Conservation (phyloP, 805 yeast genomes). For the Millerozyma miso region DNA sequence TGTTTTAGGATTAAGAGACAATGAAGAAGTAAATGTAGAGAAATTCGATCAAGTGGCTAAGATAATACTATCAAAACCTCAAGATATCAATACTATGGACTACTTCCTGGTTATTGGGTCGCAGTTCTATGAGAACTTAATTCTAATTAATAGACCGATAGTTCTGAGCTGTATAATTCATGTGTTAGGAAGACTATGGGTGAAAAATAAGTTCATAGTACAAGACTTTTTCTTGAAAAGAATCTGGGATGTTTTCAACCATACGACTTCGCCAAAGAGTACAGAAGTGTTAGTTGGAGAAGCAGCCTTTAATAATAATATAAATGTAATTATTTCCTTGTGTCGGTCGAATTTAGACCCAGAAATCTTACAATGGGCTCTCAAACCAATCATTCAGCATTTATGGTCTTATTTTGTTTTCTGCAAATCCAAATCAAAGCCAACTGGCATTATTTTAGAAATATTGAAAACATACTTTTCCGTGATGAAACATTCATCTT, state of each 20-base stretch:
- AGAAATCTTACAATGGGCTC: constrained; percentile 19
- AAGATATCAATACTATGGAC: constrained; percentile 34
- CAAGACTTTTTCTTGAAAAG: constrained; percentile 55
- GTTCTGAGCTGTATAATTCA: constrained; percentile 54
- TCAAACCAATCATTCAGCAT: constrained; percentile 29
- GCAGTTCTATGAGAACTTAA: constrained; percentile 60
- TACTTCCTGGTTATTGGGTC: constrained; percentile 59
- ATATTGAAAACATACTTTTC: constrained; percentile 37
- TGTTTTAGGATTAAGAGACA: constrained; percentile 70
- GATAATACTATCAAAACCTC: constrained; percentile 63
- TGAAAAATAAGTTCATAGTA: constrained; percentile 45
- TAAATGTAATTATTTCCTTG: constrained; percentile 64
- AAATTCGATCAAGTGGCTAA: constrained; percentile 65
- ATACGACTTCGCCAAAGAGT: constrained; percentile 21
- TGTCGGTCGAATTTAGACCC: constrained; percentile 36
- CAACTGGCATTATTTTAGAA: constrained; percentile 30
- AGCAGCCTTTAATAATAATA: constrained; percentile 51
- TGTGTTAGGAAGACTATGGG: constrained; percentile 49
- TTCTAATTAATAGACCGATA: constrained; percentile 57
- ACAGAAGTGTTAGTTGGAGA: constrained; percentile 34
- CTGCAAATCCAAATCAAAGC: constrained; percentile 24
- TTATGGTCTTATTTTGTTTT: constrained; percentile 46
- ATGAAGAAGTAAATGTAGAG: constrained; percentile 61
- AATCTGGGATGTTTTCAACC: constrained; percentile 42
- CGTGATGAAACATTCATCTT: constrained; percentile 15